Conservation (phyloP, 192 early-diverging fungal species). For the Coemansia sp. region DNA sequence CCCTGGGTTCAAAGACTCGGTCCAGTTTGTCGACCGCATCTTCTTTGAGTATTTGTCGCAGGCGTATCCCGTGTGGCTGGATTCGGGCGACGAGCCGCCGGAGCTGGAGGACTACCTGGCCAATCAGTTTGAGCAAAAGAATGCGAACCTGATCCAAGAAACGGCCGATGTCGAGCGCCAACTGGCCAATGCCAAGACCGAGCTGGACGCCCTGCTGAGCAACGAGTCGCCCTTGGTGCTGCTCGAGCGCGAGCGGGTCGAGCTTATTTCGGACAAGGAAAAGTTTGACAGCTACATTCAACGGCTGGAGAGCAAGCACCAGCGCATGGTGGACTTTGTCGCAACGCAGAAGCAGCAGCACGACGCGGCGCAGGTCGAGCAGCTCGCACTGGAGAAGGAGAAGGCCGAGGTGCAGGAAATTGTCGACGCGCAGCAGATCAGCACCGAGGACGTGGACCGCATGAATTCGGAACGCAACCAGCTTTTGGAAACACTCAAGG, state of each 20-base stretch:
- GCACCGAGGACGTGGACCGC: constrained; percentile 73
- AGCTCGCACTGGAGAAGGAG: constrained; percentile 51
- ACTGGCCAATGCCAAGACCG: constrained; percentile 49
- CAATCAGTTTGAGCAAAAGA: constrained; percentile 61
- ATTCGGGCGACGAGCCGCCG: constrained; percentile 61
- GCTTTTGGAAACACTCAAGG: constrained; percentile 54
- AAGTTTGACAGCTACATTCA: constrained; percentile 56
- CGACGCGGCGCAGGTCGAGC: constrained; percentile 44
- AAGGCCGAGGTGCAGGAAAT: constrained; percentile 55
- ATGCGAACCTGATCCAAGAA: constrained; percentile 54
- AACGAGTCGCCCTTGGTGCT: constrained; percentile 54
- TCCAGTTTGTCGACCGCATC: constrained; percentile 59
- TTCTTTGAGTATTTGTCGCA: constrained; percentile 68
- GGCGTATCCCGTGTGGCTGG: constrained; percentile 63
- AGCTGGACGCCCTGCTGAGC: constrained; percentile 29
- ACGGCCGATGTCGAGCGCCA: constrained; percentile 53
- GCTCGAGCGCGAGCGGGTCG: constrained; percentile 54
- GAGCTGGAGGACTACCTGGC: constrained; percentile 57
- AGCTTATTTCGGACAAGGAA: constrained; percentile 56
- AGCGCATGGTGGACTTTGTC: constrained; percentile 46
- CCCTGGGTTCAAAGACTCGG: constrained; percentile 43
- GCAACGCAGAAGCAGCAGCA: constrained; percentile 34
- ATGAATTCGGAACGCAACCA: constrained; percentile 76
- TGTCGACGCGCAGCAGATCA: constrained; percentile 73
- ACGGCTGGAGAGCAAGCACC: constrained; percentile 53